phyloP scores from a whole-genome alignment of 164 flowering plant species.

The Kalanchoe fedtschenkoi region DNA sequence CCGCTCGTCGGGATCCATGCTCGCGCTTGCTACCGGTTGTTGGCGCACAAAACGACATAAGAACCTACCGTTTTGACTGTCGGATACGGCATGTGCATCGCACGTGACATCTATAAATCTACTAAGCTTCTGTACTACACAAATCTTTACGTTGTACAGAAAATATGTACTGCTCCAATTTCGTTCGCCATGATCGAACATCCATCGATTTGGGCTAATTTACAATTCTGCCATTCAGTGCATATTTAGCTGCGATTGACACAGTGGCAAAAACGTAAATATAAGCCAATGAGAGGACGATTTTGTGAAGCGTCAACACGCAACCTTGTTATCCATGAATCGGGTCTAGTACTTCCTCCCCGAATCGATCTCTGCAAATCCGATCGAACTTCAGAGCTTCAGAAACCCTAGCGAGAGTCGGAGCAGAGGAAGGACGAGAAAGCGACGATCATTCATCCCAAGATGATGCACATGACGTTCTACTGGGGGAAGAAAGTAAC shows the following conservation, averaged over 20 bases:
- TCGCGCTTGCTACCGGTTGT: too few relatives aligned
- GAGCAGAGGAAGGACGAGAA: too few relatives aligned
- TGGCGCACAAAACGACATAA: not conserved
- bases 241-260: too few relatives aligned
- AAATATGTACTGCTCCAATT: constrained; percentile 2
- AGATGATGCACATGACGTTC: constrained; percentile 98
- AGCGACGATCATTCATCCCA: constrained; percentile 9
- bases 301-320: not conserved
- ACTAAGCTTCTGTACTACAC: not conserved
- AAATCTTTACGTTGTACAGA: not conserved
- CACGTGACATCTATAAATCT: not conserved
- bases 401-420: constrained; percentile 3
- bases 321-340: not conserved
- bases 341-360: too few relatives aligned
- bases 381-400: not conserved
- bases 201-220: not conserved
- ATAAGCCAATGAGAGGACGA: not conserved
- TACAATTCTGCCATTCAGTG: not conserved
- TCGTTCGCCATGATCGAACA: not conserved
- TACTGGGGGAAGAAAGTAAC: constrained; percentile 74
- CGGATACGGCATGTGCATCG: not conserved
- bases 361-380: not conserved
- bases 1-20: too few relatives aligned
- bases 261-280: not conserved
- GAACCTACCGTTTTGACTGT: not conserved